Conservation (phyloP, 129 eudicot genomes). For the Deinandra increscens region DNA sequence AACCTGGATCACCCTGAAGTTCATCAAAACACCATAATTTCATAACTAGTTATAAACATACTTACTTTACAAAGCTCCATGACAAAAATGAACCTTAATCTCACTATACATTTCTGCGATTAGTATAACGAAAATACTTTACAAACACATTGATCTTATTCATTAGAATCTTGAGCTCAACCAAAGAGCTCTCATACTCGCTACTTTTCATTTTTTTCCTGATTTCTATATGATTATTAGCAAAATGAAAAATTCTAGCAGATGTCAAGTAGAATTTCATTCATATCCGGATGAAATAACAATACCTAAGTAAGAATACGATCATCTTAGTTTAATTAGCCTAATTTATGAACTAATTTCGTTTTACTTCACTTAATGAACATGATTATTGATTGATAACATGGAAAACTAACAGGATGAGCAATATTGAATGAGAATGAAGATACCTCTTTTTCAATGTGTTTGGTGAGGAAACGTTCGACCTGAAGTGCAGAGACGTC, state of each 20-base stretch:
- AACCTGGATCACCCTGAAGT: conserved; percentile 68
- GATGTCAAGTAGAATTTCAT: no score
- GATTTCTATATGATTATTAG: background rate
- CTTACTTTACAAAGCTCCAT: no score
- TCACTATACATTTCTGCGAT: background rate
- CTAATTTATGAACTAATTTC: no score
- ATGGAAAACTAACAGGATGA: background rate
- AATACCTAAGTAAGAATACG: background rate
- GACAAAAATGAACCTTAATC: background rate
- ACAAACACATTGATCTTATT: no score
- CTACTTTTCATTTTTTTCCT: background rate
- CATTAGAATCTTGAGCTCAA: no score
- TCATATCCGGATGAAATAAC: background rate
- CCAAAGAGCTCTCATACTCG: background rate
- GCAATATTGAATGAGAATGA: no score
- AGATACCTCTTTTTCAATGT: conserved; percentile 71
- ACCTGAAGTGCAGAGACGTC: conserved; percentile 82
- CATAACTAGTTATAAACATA: no score
- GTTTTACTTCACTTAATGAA: no score
- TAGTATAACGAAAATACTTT: background rate
- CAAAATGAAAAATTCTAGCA: background rate
- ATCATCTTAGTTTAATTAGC: no score
- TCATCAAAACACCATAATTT: conserved; percentile 20
- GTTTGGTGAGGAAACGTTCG: conserved; percentile 78
- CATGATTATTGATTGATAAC: no score